Evolutionary conservation across 1,284 basidiomycete species (phyloP).

Genomic region (Kwoniella shivajii): DNA sequence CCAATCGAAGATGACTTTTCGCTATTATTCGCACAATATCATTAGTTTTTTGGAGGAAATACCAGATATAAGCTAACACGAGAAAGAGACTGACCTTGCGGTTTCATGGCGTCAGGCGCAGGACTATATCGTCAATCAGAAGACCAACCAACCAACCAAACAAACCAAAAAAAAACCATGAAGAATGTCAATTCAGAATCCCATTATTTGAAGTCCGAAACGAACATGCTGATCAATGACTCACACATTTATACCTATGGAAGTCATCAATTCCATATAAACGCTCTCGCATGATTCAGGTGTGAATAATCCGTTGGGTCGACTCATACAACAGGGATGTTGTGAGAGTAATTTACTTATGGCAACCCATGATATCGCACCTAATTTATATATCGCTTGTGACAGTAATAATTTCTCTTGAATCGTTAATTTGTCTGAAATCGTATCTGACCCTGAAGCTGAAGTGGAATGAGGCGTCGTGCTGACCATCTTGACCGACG

Average conservation of each 20-base stretch:
- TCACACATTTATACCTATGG: constrained; percentile 68
- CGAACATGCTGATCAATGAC: constrained; percentile 29
- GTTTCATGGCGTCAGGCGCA: constrained; percentile 41
- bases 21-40: constrained; percentile 47
- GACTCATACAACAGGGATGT: constrained; percentile 55
- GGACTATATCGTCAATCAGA: too few relatives aligned
- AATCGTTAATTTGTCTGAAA: constrained; percentile 30
- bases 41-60: not conserved
- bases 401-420: constrained; percentile 67
- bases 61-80: too few relatives aligned
- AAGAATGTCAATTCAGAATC: not conserved
- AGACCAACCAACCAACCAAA: not conserved
- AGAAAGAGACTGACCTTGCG: constrained; percentile 24
- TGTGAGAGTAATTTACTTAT: constrained; percentile 68
- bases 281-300: constrained; percentile 67
- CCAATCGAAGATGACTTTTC: constrained; percentile 65
- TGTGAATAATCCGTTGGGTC: constrained; percentile 67
- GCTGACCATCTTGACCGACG: not conserved
- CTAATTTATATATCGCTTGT: constrained; percentile 81
- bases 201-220: not conserved
- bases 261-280: constrained; percentile 68
- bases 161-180: too few relatives aligned
- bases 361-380: constrained; percentile 69
- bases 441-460: not conserved
- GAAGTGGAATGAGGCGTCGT: not conserved